Conservation (phyloP, 176 grass and related monocot species). For the Zea luxurians region DNA sequence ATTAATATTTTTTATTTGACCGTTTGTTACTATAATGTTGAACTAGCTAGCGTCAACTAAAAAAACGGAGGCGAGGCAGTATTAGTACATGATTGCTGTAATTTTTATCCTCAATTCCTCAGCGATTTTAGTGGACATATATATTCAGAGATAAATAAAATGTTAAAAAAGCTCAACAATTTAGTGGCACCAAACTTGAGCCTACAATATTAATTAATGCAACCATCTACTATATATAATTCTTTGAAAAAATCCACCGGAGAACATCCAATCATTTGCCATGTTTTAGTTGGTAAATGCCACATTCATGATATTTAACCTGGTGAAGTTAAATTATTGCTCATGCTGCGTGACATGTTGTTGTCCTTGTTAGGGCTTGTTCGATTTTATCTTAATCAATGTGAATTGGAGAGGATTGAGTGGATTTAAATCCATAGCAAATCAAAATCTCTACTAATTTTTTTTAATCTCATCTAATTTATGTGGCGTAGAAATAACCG, state of each 20-base stretch:
- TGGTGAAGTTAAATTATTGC: constrained; percentile 16
- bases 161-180: neutral
- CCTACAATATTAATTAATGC: neutral
- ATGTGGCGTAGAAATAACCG: too few species aligned
- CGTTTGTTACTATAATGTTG: too few species aligned
- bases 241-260: neutral
- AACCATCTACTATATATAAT: neutral
- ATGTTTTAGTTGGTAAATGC: neutral
- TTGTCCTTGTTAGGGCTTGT: neutral
- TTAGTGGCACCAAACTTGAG: neutral
- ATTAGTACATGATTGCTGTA: too few species aligned
- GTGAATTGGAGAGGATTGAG: too few species aligned
- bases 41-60: too few species aligned
- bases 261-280: neutral
- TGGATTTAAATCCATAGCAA: too few species aligned
- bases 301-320: neutral
- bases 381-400: too few species aligned
- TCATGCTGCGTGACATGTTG: constrained; percentile 11
- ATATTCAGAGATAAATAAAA: neutral
- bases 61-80: too few species aligned
- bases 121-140: neutral
- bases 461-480: too few species aligned
- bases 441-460: too few species aligned
- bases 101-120: neutral
- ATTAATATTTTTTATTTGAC: too few species aligned